Evolutionary conservation across 2,329 filamentous ascomycete species (phyloP), one percentile per base, ranked within the genome.

Genomic region (Graphium sp.): DNA sequence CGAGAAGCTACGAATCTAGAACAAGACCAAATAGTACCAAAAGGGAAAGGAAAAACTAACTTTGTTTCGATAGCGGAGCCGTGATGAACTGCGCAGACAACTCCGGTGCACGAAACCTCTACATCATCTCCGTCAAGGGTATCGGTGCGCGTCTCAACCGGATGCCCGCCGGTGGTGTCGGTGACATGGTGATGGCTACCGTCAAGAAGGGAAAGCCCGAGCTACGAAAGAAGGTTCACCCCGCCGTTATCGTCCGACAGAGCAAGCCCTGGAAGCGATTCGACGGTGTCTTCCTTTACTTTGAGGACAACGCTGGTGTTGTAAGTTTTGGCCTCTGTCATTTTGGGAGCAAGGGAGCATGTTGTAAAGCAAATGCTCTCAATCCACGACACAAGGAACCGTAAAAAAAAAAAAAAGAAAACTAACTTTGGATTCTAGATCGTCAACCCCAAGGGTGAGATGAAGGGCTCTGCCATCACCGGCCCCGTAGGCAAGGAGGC

Each of bases 121-220:
- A 95, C 82, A 94, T 95, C 74, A 95, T 98, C 69, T 80, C 87
- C 60, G 87, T 98, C 66, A 93, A 92, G 74, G 87, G 87, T 64
- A 84, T 89, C 55, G 87, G 87, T 70, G 87, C 87, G 46, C 84
- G 87, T 48, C 78, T 95, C 49, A 95, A 95, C 77, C 76, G 87
- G 60, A 74, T 98, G 53, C 87, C 87, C 47, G 87, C 89, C 52
- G 89, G 81, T 47, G 89, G 89, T 74, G 87, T 94, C 50, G 89
- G 89, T 52, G 89, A 95, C 72, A 95, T 95, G 89, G 89, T 95
- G 57, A 95, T 98, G 85, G 87, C 87, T 45, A 95, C 89, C 45
- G 89, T 95, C 67, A 95, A 98, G 83, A 95, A 98, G 82, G 89
- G 91, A 67, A 98, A 98, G 83, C 91, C 91, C 41, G 91, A 98